Base-by-base conservation (phyloP, 352 stramenopile species). In the Globisporangium iwayamae region DNA sequence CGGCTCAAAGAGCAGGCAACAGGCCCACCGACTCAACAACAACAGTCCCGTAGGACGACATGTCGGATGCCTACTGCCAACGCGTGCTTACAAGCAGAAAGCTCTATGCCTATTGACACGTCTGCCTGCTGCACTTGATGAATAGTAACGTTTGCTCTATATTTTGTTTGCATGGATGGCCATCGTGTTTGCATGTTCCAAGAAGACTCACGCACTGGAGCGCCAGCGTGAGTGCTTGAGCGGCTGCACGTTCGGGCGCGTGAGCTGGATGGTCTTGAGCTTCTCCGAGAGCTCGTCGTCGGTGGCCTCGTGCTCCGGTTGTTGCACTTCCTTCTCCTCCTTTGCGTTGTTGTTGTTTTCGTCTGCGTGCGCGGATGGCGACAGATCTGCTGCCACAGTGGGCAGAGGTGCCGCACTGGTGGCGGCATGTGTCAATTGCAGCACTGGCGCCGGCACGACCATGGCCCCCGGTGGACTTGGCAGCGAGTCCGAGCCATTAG, bases 211-310 rank as follows among this genome's bases (percentile, higher is more conserved):
- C 18, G 55, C 62, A 18, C 57, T 69, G 8, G 64, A 65, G 20
- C 57, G 64, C 64, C 56, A 69, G 22, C 74, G 72, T 60, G 72
- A 83, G 46, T 66, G 62, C 71, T 85, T 88, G n/a, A 76, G 47
- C 25, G 75, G 76, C 51, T 72, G 77, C 45, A 90, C 70, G 53
- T 73, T 79, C n/a, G 79, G 81, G 5, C 75, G 75, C 56, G 72
- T 79, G 59, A 90, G 74, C 68, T 86, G 78, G 60, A 89, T 90
- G 28, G 78, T 89, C 58, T 70, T 71, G 25, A 90, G 79, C 67
- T 89, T 87, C 58, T 87, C 74, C 28, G 66, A 78, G 38, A 90
- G 68, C 25, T 87, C 79, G 32, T 90, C 79, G 47, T 88, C 79
- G 34, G 56, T 62, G n/a, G 62, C 68, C n/a, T 86, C 64, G 22